A percentile compares a stretch with the other conserved stretches of the same genome.
Evolutionary conservation across 192 early-diverging fungal species (phyloP).

Genomic region (Spinellus fusiger): DNA sequence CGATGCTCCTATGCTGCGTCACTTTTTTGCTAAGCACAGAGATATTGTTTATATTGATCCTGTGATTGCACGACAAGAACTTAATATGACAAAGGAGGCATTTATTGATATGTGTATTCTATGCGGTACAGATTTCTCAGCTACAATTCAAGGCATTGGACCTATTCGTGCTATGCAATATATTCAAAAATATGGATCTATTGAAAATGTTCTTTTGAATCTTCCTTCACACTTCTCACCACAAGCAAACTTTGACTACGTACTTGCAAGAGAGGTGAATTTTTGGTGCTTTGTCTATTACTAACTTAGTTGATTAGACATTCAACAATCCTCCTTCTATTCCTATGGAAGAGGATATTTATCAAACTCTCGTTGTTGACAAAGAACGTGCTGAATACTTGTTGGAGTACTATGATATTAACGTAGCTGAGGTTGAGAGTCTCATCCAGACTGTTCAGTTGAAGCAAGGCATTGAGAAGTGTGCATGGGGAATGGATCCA

Average conservation of each 20-base stretch:
- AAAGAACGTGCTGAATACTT: background rate
- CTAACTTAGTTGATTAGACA: background rate
- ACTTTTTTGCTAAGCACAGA: constrained; percentile 28
- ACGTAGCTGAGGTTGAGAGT: background rate
- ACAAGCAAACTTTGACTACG: constrained; percentile 33
- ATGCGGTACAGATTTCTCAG: constrained; percentile 71
- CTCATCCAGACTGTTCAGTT: background rate
- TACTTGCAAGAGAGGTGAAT: constrained; percentile 32
- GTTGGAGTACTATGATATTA: constrained; percentile 1
- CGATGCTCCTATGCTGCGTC: constrained; percentile 39
- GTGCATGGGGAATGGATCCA: background rate
- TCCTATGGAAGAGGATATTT: background rate
- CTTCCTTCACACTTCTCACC: constrained; percentile 23
- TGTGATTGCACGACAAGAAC: constrained; percentile 29
- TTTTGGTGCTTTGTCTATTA: background rate
- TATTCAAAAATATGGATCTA: constrained; percentile 52
- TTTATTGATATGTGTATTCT: constrained; percentile 73
- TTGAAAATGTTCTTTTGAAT: constrained; percentile 50
- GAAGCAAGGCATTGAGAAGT: background rate
- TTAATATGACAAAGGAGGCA: constrained; percentile 43
- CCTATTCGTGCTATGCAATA: constrained; percentile 54
- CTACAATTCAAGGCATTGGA: constrained; percentile 59
- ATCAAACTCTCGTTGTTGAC: background rate
- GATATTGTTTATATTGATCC: constrained; percentile 48
- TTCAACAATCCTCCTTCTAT: constrained; percentile 5